Percentiles rank a stretch among this genome's conserved stretches.
phyloP scores from a whole-genome alignment of 2,329 filamentous ascomycete genomes.

The Fusarium compactum region DNA sequence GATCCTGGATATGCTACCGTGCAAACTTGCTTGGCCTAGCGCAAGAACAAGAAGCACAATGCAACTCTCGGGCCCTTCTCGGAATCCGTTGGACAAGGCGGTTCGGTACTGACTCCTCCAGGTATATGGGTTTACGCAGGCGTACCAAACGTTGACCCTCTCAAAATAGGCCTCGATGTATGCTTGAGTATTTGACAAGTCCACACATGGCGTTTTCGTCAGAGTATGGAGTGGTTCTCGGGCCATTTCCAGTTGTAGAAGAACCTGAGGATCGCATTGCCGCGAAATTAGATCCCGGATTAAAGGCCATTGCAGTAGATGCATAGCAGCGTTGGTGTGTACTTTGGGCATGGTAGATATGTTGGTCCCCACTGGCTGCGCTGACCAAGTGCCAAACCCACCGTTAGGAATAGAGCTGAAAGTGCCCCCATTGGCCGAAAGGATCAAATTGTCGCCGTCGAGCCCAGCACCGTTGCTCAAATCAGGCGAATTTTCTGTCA shows the following conservation, averaged over 20 bases:
- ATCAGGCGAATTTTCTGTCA: constrained; percentile 72
- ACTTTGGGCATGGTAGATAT: constrained; percentile 89
- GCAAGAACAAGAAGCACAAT: constrained; percentile 83
- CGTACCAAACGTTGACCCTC: constrained; percentile 86
- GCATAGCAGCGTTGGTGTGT: constrained; percentile 83
- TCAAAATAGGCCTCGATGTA: constrained; percentile 86
- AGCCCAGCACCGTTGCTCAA: constrained; percentile 73
- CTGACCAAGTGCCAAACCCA: constrained; percentile 79
- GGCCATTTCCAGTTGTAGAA: constrained; percentile 84
- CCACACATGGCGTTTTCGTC: constrained; percentile 73
- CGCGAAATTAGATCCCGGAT: constrained; percentile 82
- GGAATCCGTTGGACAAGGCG: constrained; percentile 80
- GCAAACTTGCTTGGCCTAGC: constrained; percentile 79
- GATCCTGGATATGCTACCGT: constrained; percentile 80
- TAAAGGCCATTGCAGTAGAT: constrained; percentile 83
- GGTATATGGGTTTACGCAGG: constrained; percentile 84
- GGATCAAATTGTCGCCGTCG: constrained; percentile 66
- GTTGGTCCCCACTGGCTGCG: constrained; percentile 65
- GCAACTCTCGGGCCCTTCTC: constrained; percentile 84
- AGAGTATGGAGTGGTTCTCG: constrained; percentile 78
- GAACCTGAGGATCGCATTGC: constrained; percentile 83
- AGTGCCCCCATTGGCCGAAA: constrained; percentile 56
- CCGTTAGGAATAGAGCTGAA: constrained; percentile 70
- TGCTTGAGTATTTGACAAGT: constrained; percentile 78
- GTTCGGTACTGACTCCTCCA: constrained; percentile 82